phyloP scores from a whole-genome alignment of 1,284 basidiomycete genomes.

The Cryptococcus jaspeensis region DNA sequence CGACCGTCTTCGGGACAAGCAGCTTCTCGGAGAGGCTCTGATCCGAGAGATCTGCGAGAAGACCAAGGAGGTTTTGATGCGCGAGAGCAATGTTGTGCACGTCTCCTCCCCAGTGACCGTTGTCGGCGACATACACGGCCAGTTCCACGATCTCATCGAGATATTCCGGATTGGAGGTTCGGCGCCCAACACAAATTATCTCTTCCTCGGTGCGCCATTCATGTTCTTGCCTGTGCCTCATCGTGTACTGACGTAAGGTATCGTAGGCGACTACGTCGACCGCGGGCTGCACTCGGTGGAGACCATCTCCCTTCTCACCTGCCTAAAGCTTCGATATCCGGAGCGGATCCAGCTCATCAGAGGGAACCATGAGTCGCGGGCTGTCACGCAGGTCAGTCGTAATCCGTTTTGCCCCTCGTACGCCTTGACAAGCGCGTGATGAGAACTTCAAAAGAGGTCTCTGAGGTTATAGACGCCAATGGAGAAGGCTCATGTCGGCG shows the following conservation, averaged over 20 bases:
- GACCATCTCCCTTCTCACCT: conserved; percentile 95
- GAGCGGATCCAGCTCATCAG: conserved; percentile 95
- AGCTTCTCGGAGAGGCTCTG: conserved; percentile 86
- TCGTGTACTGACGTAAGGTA: background rate
- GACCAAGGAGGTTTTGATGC: conserved; percentile 97
- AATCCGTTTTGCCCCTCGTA: background rate
- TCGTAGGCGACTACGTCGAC: conserved; percentile 92
- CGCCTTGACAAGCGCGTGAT: conserved; percentile 21
- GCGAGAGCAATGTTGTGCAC: conserved; percentile 98
- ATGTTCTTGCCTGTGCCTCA: background rate
- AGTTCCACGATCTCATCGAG: conserved; percentile 99
- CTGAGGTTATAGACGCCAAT: conserved; percentile 31
- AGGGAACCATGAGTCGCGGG: conserved; percentile 97
- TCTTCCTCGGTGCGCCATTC: conserved; percentile 75
- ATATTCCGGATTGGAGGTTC: conserved; percentile 98
- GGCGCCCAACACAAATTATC: conserved; percentile 94
- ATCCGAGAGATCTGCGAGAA: conserved; percentile 97
- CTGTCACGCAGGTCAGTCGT: conserved; percentile 84
- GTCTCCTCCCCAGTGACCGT: conserved; percentile 98
- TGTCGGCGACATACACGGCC: conserved; percentile 96
- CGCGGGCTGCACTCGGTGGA: conserved; percentile 96
- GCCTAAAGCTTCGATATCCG: conserved; percentile 94
- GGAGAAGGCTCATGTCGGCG: conserved; percentile 21
- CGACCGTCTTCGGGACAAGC: conserved; percentile 82
- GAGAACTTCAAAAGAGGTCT: conserved; percentile 48